Base-by-base conservation (phyloP, 225 moss, liverwort and hornwort genomes). In the Pseudoscleropodium purum region DNA sequence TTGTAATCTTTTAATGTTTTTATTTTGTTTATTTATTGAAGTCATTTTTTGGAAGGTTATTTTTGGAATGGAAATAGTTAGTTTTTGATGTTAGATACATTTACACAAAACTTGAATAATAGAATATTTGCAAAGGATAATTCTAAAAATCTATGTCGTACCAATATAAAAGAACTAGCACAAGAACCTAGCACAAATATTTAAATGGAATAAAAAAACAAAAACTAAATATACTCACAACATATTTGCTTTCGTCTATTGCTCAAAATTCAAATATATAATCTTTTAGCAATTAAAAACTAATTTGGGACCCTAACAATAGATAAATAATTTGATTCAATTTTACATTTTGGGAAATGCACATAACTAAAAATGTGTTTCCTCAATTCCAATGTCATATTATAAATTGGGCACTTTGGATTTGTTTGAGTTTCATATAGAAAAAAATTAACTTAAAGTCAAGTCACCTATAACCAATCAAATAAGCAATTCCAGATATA, bases 1-100 rank as follows among this genome's bases (percentile, higher is more conserved):
- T 34, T 1, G 1, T 5, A 5, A 21, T 52, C 7, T 34, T 14
- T 5, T 4, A 23, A 8, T 1, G 13, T 4, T 52, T 18, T 19
- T 2, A 18, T 47, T 76, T 52, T 9, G 0, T 0, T 52, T 5
- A 14, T 52, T 52, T 49, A 49, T 33, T 33, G 20, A 49, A 75
- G 7, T 49, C 5, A 7, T 19, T 33, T 49, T 11, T 23, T 14
- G 15, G 14, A 77, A 3, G 15, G 3, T 24, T 6, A 34, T 23
- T 77, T 36, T 54, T 54, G 9, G 13, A 13, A 9, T 0, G 0
- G 0, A 36, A 75, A 23, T 36, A 36, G 4, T 36, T 14, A 14
- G 1, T 52, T 77, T 23, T 36, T 23, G 3, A 23, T 52, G 1
- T 47, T 33, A 34, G 2, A 51, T 1, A 13, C 21, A 21, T 8